Base-by-base conservation (phyloP, 2,329 filamentous ascomycete species). In the Phyllosticta citriasiana region DNA sequence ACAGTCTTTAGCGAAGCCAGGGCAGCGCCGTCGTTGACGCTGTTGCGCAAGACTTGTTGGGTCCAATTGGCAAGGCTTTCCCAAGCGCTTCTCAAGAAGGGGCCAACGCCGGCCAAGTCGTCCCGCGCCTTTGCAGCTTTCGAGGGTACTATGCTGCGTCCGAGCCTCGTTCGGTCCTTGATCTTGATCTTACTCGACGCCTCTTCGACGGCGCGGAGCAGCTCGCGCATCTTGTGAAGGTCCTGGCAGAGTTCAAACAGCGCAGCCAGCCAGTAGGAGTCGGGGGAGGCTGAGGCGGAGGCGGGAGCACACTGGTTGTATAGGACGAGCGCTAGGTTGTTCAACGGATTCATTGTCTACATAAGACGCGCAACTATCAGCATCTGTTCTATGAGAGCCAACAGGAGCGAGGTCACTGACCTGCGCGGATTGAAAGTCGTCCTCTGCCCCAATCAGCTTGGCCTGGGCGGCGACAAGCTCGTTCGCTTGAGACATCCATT, bases 301-400 rank as follows among this genome's bases (percentile, higher is more conserved):
- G 19, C 19, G 19, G 47, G 8, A n/a, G 51, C 55, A 57, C 19
- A 12, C 9, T 57, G 57, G 30, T 63, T 70, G 25, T 60, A 62
- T 30, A 71, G 70, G 25, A 78, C 65, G 40, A 74, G 70, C 26
- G 76, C 67, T 64, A 78, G 74, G 63, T 80, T 80, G 67, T 72
- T 74, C 60, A 80, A 69, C 62, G 78, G 76, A 68, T 80, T 76
- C 62, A 78, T 71, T 51, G 78, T 69, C 67, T 72, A 69, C 63
- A 66, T 69, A 62, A 52, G 19, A 51, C 12, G 35, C 14, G 47
- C 51, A 54, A 57, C 60, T 25, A 62, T 62, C 60, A 62, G 60
- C 56, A 62, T 52, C 24, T 57, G 55, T 58, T 25, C 27, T 61
- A 4, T 33, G 53, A n/a, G 33, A 47, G 51, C 55, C 54, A 57